Base-by-base conservation (phyloP, 2,329 filamentous ascomycete species). In the Thermochaetoides dissita region DNA sequence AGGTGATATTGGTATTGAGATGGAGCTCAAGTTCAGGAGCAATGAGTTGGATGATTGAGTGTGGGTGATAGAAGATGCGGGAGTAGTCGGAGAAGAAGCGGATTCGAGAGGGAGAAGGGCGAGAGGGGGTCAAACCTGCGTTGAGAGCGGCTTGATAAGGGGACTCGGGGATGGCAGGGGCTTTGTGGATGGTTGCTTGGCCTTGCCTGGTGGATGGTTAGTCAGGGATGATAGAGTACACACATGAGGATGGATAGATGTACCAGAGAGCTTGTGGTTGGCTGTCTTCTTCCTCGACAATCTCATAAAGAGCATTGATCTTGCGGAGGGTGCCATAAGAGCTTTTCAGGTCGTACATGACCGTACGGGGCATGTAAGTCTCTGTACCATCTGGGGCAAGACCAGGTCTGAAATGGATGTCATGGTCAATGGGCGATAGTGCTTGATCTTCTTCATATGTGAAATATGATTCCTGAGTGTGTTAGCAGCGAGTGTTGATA, bases 1-100 rank as follows among this genome's bases (percentile, higher is more conserved):
- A 11, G n/a, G 34, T 5, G 17, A 24, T 24, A 5, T 24, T 24
- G 17, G 17, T 5, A 24, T 24, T 24, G 17, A 24, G 17, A 24
- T 24, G 17, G 5, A 24, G 17, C 17, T 24, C 17, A 24, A 24
- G 17, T 24, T 24, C 17, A 24, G 17, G 17, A 24, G 17, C 17
- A 5, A 24, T 24, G 10, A 96, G 68, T 57, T 94, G 88, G 8
- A 94, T 71, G 41, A 94, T 75, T 9, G 87, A 94, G 42, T 76
- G 77, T 7, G 91, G 91, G 57, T 96, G 88, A 58, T 84, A 95
- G 62, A 79, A 98, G n/a, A 91, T 74, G 28, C 86, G 77, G 52
- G 85, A 93, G 62, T 87, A 96, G 61, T 98, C 91, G 30, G 87
- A 94, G 89, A 91, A 98, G 64, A 91, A 96, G 41, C 86, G 76